A percentile compares a stretch with the other conserved stretches of the same genome.
Evolutionary conservation across 2,329 filamentous ascomycete genomes (phyloP).

Genomic region (Arthrinium puccinioides): DNA sequence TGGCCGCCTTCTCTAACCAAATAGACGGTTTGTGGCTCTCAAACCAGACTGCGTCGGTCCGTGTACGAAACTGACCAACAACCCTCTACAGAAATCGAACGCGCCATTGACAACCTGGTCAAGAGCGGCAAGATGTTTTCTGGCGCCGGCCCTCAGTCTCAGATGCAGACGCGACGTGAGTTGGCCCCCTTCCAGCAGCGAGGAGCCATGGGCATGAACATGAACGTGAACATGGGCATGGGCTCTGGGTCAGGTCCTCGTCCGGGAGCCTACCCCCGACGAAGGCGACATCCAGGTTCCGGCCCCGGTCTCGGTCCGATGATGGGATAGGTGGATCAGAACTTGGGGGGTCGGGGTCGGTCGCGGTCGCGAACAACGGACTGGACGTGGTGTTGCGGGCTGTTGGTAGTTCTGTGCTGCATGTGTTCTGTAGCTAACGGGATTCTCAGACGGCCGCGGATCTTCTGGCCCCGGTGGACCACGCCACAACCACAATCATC

Average conservation of each 20-base stretch:
- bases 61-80: background rate
- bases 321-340: constrained; percentile 11
- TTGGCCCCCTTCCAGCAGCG: constrained; percentile 51
- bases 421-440: constrained; percentile 14
- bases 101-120: constrained; percentile 88
- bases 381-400: too few species aligned
- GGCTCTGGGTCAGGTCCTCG: too few species aligned
- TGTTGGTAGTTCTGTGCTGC: too few species aligned
- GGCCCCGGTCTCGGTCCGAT: too few species aligned
- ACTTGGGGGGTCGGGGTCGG: too few species aligned
- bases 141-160: constrained; percentile 24
- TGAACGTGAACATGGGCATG: too few species aligned
- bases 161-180: constrained; percentile 66
- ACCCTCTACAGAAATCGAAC: constrained; percentile 71
- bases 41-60: constrained; percentile 3
- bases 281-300: constrained; percentile 1
- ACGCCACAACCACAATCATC: constrained; percentile 59
- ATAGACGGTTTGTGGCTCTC: constrained; percentile 68
- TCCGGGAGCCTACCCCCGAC: too few species aligned
- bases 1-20: constrained; percentile 74
- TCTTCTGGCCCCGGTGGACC: constrained; percentile 49
- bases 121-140: constrained; percentile 87
- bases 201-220: constrained; percentile 1
- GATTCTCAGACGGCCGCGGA: constrained; percentile 61
- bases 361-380: too few species aligned